Evolutionary conservation across 768 basidiomycete species (phyloP), one percentile per base, ranked within the genome.

Genomic region (Russula griseocarnosa): DNA sequence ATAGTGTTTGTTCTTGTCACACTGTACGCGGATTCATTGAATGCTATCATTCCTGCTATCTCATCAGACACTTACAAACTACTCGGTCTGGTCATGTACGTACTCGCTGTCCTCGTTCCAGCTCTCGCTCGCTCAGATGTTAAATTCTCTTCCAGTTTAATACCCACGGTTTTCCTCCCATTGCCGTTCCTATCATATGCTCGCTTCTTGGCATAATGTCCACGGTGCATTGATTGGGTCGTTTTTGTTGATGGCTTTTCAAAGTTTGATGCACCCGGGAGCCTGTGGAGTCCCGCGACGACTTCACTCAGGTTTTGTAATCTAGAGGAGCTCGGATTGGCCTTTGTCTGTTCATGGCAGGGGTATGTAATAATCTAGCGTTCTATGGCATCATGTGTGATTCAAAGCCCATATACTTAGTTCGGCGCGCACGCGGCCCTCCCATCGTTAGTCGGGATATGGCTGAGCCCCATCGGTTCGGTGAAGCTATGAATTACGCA

Each of bases 341-440:
- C 90, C 16, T 88, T 94, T 68, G 95, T 2, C 78, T 98, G 66
- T 86, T 98, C 70, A 93, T 98, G 86, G 90, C 92, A 9, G 93
- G 94, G 18, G 92, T 93, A 71, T 71, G 83, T 71, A 54, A 62
- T 22, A 55, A 26, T 26, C 38, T 67, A 24, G 28, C 20, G 6
- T 55, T 55, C 11, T 11, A 20, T n/a, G 16, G 10, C 13, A 18
- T 58, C 38, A 13, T 16, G 7, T 1, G 28, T 9, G n/a, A 36
- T 36, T 64, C 22, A 61, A 58, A 9, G 28, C 53, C 38, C 22
- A 51, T 50, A 28, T 30, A 11, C 32, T 40, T 68, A 93, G 85
- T 95, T 96, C 70, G 86, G 92, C 3, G 94, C 94, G 2, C 96
- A 98, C 72, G 88, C 92, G 16, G 88, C 95, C 32, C 88, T 98